Conservation (phyloP, 2,329 filamentous ascomycete genomes). For the Cercospora canescens region DNA sequence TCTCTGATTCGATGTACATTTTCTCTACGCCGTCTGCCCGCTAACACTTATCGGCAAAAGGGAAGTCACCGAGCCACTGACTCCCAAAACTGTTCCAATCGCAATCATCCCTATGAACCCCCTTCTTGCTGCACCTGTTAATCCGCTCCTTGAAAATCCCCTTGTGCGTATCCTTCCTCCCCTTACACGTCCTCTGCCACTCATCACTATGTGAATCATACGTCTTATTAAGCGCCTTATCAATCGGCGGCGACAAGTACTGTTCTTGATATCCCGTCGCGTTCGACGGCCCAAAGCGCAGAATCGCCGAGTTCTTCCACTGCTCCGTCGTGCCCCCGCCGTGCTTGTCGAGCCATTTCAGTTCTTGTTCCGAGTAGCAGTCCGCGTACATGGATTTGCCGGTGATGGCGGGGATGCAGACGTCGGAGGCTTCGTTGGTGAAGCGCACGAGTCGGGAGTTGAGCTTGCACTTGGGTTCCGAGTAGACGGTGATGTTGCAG, state of each 20-base stretch:
- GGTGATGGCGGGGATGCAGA: not conserved
- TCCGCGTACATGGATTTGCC: not conserved
- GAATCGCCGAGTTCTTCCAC: not conserved
- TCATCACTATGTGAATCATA: slow-evolving; percentile 5
- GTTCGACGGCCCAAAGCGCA: not conserved
- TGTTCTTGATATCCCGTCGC: not conserved
- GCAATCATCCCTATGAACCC: not conserved
- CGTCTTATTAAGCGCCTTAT: not conserved
- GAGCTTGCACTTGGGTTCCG: not conserved
- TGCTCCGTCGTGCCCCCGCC: not conserved
- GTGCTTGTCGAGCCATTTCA: not conserved
- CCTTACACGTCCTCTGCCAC: slow-evolving; percentile 1
- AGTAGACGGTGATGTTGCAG: slow-evolving; percentile 8
- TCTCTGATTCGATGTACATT: no score
- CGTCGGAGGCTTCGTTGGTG: not conserved
- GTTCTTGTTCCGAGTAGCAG: not conserved
- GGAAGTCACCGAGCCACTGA: not conserved
- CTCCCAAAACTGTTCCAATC: not conserved
- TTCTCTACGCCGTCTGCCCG: not conserved
- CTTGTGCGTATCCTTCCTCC: slow-evolving; percentile 4
- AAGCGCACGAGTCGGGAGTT: slow-evolving; percentile 3
- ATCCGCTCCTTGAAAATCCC: not conserved
- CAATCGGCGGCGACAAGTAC: not conserved
- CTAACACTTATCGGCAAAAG: slow-evolving; percentile 3
- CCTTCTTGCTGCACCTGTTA: not conserved